These are phyloP conservation scores for Backusella macrospora DNA, from an alignment of 192 early-diverging fungal species.

Conservation along the genomic window DNA sequence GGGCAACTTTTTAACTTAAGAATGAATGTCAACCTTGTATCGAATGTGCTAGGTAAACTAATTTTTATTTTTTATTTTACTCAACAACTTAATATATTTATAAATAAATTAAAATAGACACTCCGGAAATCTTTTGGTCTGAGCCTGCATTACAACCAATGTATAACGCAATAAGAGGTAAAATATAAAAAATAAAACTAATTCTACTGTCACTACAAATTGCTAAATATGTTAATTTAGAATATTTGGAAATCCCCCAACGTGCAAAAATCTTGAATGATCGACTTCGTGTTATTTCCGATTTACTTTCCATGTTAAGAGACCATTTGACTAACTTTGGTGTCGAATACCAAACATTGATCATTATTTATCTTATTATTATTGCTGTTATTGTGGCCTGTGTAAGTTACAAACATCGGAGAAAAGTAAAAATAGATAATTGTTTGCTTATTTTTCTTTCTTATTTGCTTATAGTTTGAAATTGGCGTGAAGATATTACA, in stretches of 20 bases:
- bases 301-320: conserved; percentile 63
- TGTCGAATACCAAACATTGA: conserved; percentile 61
- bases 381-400: conserved; percentile 42
- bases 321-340: conserved; percentile 60
- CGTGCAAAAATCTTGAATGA: conserved; percentile 63
- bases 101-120: conserved; percentile 44
- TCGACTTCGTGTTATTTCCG: conserved; percentile 59
- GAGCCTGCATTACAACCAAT: conserved; percentile 76
- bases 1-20: conserved; percentile 71
- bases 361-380: conserved; percentile 64
- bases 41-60: conserved; percentile 73
- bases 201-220: background rate
- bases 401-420: conserved; percentile 30
- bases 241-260: conserved; percentile 71
- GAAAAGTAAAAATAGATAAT: background rate
- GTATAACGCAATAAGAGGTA: conserved; percentile 76
- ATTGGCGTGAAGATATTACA: conserved; percentile 40
- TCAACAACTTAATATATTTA: background rate
- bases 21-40: conserved; percentile 84
- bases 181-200: background rate
- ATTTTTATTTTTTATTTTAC: background rate
- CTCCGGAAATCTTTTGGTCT: conserved; percentile 83
- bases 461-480: conserved; percentile 28
- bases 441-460: background rate
- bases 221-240: conserved; percentile 23